Percentiles rank a stretch among this genome's conserved stretches.
These are phyloP conservation scores for Cyberlindnera sargentensis DNA, from an alignment of 805 yeast species.

Conservation along the genomic window DNA sequence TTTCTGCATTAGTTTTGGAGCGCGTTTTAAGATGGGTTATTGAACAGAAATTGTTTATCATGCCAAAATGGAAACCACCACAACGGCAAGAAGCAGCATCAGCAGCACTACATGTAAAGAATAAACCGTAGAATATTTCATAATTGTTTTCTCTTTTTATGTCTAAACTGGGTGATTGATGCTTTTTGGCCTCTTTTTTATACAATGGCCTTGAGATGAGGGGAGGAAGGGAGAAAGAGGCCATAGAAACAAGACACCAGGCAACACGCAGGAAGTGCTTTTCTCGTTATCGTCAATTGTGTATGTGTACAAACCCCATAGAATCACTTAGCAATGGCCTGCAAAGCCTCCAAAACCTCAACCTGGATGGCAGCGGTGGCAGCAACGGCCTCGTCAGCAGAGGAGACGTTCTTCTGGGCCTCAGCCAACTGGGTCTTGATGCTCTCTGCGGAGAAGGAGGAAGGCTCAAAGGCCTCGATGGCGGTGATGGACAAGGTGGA, in stretches of 20 bases:
- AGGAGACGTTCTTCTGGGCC: constrained; percentile 85
- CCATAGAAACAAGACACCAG: too few relatives aligned
- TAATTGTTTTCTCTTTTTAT: neutral
- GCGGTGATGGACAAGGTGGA: constrained; percentile 86
- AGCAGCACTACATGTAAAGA: neutral
- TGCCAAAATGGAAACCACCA: too few relatives aligned
- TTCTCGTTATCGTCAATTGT: neutral
- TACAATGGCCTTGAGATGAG: too few relatives aligned
- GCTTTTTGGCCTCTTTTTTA: too few relatives aligned
- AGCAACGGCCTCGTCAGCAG: constrained; percentile 81
- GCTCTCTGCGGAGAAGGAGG: constrained; percentile 73
- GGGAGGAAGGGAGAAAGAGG: too few relatives aligned
- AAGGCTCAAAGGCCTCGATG: constrained; percentile 90
- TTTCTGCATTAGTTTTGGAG: too few relatives aligned
- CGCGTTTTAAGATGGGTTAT: too few relatives aligned
- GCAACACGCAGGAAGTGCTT: neutral
- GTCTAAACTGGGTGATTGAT: neutral
- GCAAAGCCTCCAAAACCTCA: constrained; percentile 93
- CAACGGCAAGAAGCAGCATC: neutral
- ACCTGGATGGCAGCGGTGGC: constrained; percentile 94
- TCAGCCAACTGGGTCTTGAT: constrained; percentile 79
- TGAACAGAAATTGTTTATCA: too few relatives aligned
- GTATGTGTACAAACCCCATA: neutral
- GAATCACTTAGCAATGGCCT: constrained; percentile 66
- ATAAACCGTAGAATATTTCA: constrained; percentile 1